phyloP scores from a whole-genome alignment of 2,329 filamentous ascomycete genomes.

The Colletotrichum lupini region DNA sequence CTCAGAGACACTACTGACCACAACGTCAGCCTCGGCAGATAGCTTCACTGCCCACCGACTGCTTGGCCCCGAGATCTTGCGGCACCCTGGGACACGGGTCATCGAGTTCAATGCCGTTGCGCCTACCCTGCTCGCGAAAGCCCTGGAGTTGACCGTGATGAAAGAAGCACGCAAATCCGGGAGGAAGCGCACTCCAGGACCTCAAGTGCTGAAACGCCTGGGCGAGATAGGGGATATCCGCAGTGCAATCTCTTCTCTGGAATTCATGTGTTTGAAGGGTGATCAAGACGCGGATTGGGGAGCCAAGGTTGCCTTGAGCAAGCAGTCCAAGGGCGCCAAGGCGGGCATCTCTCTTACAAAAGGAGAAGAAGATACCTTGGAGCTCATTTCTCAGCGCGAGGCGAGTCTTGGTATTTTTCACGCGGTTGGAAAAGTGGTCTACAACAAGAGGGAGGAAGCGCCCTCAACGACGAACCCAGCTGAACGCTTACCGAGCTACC shows the following conservation, averaged over 20 bases:
- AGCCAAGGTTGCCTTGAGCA: conserved; percentile 77
- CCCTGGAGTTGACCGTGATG: conserved; percentile 81
- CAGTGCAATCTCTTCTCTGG: conserved; percentile 89
- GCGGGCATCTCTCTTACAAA: conserved; percentile 72
- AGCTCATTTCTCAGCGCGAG: conserved; percentile 87
- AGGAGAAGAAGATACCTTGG: conserved; percentile 82
- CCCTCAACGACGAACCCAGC: conserved; percentile 52
- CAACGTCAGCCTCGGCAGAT: conserved; percentile 85
- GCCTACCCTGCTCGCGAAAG: conserved; percentile 85
- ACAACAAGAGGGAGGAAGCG: conserved; percentile 85
- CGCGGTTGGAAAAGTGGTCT: conserved; percentile 93
- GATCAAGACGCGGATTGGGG: conserved; percentile 81
- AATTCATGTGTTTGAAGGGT: conserved; percentile 89
- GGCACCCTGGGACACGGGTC: conserved; percentile 80
- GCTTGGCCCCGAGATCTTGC: conserved; percentile 85
- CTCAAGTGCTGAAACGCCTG: conserved; percentile 80
- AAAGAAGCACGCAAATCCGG: conserved; percentile 88
- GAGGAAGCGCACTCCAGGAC: conserved; percentile 79
- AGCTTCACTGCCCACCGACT: conserved; percentile 93
- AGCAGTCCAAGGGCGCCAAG: conserved; percentile 70
- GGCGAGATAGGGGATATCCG: conserved; percentile 92
- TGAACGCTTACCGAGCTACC: conserved; percentile 69
- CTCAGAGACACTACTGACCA: conserved; percentile 89
- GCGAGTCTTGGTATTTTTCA: conserved; percentile 95
- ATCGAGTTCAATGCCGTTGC: conserved; percentile 97